Evolutionary conservation across 257 asterid species (phyloP), one percentile per base, ranked within the genome.

Genomic region (Scutellaria galericulata): DNA sequence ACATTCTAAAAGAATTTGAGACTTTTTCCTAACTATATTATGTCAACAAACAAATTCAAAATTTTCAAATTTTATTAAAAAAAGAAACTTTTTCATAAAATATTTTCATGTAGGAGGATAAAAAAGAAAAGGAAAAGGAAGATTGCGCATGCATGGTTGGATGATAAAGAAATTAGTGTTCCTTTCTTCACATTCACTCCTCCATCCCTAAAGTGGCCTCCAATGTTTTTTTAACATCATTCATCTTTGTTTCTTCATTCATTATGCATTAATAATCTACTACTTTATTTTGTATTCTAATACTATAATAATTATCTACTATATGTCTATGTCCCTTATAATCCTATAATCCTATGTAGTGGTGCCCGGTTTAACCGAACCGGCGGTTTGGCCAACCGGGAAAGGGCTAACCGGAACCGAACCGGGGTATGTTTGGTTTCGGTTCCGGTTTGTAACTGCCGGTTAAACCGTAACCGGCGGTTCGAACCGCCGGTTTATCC

Each of bases 81-180:
- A 59, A 68, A 24, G 3, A 5, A 35, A 41, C 18, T 18, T 18
- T 18, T 27, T 10, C 5, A 14, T 11, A 12, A 64, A 44, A 50
- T n/a, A 42, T 45, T 31, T 64, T 41, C 20, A 68, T 58, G 68
- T 60, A 75, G 63, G 57, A 53, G 54, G 46, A 18, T 37, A 41
- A 53, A 55, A 68, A 63, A 52, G 52, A 24, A 62, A 27, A 57
- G 27, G 54, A 62, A 74, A 52, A 37, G 66, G 7, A 52, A 75
- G 83, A 80, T 75, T 78, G 83, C 88, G 88, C 88, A 80, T 83
- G 87, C 87, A 50, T 46, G 57, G 76, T 57, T 53, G 74, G 14
- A 78, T 74, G 80, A 78, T 70, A 46, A 57, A 41, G 72, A 78
- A 77, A 75, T 67, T 59, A 54, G 42, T 51, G 81, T 80, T 68